Evolutionary conservation across 2,329 filamentous ascomycete genomes (phyloP).

Genomic region (Fusarium sp.): DNA sequence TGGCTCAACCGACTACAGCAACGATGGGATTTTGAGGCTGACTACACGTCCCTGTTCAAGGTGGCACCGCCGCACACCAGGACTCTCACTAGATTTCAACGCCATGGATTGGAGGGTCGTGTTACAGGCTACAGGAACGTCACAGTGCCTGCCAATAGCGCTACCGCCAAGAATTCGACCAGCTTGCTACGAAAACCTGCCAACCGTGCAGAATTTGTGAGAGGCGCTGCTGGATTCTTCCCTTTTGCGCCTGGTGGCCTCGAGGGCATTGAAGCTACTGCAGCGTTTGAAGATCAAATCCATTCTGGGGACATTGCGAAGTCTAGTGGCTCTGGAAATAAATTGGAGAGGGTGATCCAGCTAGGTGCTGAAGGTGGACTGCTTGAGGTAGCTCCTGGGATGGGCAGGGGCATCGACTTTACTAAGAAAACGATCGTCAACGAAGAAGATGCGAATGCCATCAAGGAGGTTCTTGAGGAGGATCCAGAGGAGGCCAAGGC

Average conservation of each 20-base stretch:
- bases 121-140: slow-evolving; percentile 96
- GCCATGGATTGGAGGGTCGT: slow-evolving; percentile 90
- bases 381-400: slow-evolving; percentile 83
- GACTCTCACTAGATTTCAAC: slow-evolving; percentile 91
- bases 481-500: slow-evolving; percentile 56
- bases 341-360: slow-evolving; percentile 87
- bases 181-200: slow-evolving; percentile 89
- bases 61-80: slow-evolving; percentile 91
- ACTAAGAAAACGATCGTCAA: slow-evolving; percentile 65
- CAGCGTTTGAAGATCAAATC: slow-evolving; percentile 82
- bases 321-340: slow-evolving; percentile 59
- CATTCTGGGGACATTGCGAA: slow-evolving; percentile 60
- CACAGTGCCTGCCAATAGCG: slow-evolving; percentile 87
- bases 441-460: slow-evolving; percentile 73
- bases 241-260: slow-evolving; percentile 93
- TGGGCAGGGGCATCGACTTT: slow-evolving; percentile 81
- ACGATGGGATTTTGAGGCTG: slow-evolving; percentile 83
- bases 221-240: slow-evolving; percentile 92
- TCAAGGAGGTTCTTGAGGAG: slow-evolving; percentile 70
- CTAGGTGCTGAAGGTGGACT: slow-evolving; percentile 81
- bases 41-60: slow-evolving; percentile 86
- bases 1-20: slow-evolving; percentile 94
- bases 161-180: slow-evolving; percentile 94
- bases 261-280: slow-evolving; percentile 86
- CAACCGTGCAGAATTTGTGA: slow-evolving; percentile 87